Percentiles rank a stretch among this genome's conserved stretches.
Conservation (phyloP, 2,329 filamentous ascomycete genomes). For the Ilyonectria destructans region DNA sequence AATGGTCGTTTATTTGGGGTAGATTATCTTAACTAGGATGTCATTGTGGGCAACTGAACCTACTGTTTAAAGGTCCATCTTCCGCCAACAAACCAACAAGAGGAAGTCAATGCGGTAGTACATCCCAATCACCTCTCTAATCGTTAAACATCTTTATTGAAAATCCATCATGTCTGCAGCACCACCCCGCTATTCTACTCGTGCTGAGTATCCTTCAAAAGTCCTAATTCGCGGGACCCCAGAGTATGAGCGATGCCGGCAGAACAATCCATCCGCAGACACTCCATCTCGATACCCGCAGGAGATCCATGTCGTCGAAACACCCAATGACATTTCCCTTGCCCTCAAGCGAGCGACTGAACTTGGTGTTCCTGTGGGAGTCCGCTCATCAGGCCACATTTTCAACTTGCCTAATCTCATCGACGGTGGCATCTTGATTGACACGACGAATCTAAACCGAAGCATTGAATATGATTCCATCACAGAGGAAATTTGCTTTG, state of each 20-base stretch:
- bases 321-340: slow-evolving; percentile 6
- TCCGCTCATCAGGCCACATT: slow-evolving; percentile 31
- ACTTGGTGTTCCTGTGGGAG: slow-evolving; percentile 27
- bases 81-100: background rate
- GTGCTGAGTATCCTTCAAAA: slow-evolving; percentile 21
- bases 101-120: background rate
- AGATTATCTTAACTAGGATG: background rate
- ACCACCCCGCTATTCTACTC: slow-evolving; percentile 20
- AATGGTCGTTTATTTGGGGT: background rate
- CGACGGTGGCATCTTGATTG: slow-evolving; percentile 32
- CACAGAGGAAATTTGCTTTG: slow-evolving; percentile 22
- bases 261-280: slow-evolving; percentile 29
- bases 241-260: slow-evolving; percentile 32
- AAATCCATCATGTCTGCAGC: slow-evolving; percentile 11
- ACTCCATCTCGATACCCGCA: slow-evolving; percentile 22
- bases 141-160: background rate
- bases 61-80: background rate
- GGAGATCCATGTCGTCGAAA: slow-evolving; percentile 28
- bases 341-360: slow-evolving; percentile 26
- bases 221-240: slow-evolving; percentile 23
- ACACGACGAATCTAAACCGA: slow-evolving; percentile 27
- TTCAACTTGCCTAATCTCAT: slow-evolving; percentile 28
- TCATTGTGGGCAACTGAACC: too few species aligned
- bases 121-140: background rate
- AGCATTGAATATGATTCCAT: slow-evolving; percentile 27